Evolutionary conservation across 306 rosid species (phyloP), one percentile per base, ranked within the genome.

Genomic region (Ziziphus jujuba): DNA sequence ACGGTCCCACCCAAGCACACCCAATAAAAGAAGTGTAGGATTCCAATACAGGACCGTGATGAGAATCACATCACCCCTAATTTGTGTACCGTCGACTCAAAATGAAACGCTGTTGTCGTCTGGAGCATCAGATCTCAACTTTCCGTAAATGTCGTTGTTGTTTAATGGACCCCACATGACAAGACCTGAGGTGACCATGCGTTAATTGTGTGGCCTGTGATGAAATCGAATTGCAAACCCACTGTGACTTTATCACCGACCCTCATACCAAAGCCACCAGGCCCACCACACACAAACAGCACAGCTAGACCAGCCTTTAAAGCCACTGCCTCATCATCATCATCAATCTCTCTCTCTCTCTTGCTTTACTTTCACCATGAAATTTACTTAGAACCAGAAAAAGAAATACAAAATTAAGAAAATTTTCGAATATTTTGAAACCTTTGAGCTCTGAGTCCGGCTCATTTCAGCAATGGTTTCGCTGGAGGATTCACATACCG

Each of bases 401-500:
- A 8, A 40, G 9, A 40, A 40, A 40, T 8, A 40, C 10, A 40
- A 40, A 2, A 8, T 12, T 40, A 12, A 40, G 12, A 40, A 38
- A 38, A 11, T 38, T 40, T 40, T 9, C 45, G 36, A 65, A 51
- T 24, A 14, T 59, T n/a, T 33, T 24, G 7, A 51, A 56, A 71
- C 20, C 20, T 50, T 6, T 4, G 19, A n/a, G 67, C 54, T 75
- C 71, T 59, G 57, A 34, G 14, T 61, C 56, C 16, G 61, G 19
- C 60, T 61, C 53, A 17, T 50, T 19, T 23, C 51, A 23, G 65
- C 51, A 66, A 92, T 92, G 98, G 97, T 92, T 75, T 92, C 97
- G 64, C 69, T 92, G 5, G 84, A 86, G 75, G 95, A 89, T 54
- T 81, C 96, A 44, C 90, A 78, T 48, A 81, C 91, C 11, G 75